Percentiles rank a stretch among this genome's conserved stretches.
phyloP scores from a whole-genome alignment of 345 rosid genomes.

The Melaleuca quinquenervia region DNA sequence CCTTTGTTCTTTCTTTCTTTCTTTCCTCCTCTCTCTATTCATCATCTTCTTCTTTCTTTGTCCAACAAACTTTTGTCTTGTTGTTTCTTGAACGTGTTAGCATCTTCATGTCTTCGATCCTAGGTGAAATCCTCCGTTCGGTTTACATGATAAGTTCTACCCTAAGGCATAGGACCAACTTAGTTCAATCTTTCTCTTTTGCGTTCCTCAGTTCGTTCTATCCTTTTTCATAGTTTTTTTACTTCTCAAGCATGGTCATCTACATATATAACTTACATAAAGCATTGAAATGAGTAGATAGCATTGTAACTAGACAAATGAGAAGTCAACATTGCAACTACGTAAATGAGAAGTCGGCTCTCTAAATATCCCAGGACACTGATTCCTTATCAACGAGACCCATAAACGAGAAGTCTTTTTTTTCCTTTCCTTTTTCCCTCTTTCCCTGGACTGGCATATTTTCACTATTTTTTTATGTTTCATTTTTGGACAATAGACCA shows the following conservation, averaged over 20 bases:
- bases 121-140: conserved; percentile 66
- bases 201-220: conserved; percentile 90
- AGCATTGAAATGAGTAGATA: neutral
- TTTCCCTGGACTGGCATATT: neutral
- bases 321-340: too few relatives aligned
- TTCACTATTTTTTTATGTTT: neutral
- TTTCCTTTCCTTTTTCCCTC: too few relatives aligned
- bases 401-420: too few relatives aligned
- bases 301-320: neutral
- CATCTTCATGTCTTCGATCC: conserved; percentile 61
- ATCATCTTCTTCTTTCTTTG: too few relatives aligned
- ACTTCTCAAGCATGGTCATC: neutral
- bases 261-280: neutral
- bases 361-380: too few relatives aligned
- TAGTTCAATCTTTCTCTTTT: conserved; percentile 95
- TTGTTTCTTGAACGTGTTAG: neutral
- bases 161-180: conserved; percentile 77
- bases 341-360: too few relatives aligned
- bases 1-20: too few relatives aligned
- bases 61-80: too few relatives aligned
- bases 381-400: too few relatives aligned
- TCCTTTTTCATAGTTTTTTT: conserved; percentile 37
- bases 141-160: conserved; percentile 72
- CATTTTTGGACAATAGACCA: neutral
- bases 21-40: too few relatives aligned